Base-by-base conservation (phyloP, 2,329 filamentous ascomycete species). In the Fusarium siculi region DNA sequence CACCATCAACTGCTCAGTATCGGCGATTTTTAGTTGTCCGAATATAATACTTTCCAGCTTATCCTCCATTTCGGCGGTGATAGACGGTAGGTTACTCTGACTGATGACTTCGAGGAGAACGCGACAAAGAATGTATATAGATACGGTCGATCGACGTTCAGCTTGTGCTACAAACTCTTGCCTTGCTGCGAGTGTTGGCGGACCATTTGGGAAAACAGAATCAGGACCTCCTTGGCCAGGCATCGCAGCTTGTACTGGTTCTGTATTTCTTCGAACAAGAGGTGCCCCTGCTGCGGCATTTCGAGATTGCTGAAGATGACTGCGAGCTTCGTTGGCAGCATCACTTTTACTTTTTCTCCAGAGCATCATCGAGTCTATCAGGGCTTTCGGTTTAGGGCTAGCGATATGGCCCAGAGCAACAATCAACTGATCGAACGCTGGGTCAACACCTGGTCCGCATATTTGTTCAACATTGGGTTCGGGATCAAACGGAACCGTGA, bases 271-370 rank as follows among this genome's bases (percentile, higher is more conserved):
- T 73, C 93, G 89, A 65, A 91, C 84, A 28, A 94, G 82, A 11
- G 86, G 86, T 43, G 82, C 87, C 47, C 82, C 87, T 12, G 82
- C 83, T 9, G 80, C 76, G 46, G 80, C 81, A 39, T 80, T 80
- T 21, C 84, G 85, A 25, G 85, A 80, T 61, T 90, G 88, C 74
- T 90, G 88, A 28, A 91, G 82, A 76, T 90, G 86, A 49, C 74
- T 82, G 28, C 90, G 87, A 34, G 93, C 92, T 72, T 92, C 89
- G 75, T 90, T 92, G 34, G 95, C 95, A 28, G 93, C 91, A 82
- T 98, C 96, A 73, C 95, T 97, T 84, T 98, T 98, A 73, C 91
- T 93, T 82, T 98, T 98, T 63, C 96, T 91, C 96, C 96, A 99
- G 37, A 97, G 89, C 94, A 99, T 99, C 81, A 99, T 95, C 25